phyloP scores from a whole-genome alignment of 257 asterid species.

The Misopates orontium region DNA sequence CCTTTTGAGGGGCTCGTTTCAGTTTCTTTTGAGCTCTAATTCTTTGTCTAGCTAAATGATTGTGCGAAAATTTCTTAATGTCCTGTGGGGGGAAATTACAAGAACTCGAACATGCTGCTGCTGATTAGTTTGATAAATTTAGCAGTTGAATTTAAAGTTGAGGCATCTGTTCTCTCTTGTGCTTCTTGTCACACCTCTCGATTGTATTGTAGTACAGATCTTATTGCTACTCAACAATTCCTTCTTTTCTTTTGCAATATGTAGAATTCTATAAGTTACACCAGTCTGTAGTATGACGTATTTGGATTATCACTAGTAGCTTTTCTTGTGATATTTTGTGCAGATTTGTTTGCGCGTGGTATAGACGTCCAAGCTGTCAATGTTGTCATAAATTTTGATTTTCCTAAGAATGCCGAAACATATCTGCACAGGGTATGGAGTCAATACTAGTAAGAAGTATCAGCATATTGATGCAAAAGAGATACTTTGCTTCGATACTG shows the following conservation, averaged over 20 bases:
- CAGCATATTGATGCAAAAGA: neutral
- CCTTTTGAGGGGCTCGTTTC: too few species aligned
- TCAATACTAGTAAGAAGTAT: neutral
- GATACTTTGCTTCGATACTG: neutral
- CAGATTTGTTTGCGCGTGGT: slow-evolving; percentile 57
- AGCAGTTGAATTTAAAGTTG: too few species aligned
- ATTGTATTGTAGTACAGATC: too few species aligned
- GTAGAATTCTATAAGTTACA: too few species aligned
- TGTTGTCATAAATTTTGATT: slow-evolving; percentile 54
- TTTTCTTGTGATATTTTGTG: neutral
- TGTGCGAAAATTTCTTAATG: neutral
- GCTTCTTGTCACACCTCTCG: too few species aligned
- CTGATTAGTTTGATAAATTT: too few species aligned
- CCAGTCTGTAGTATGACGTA: too few species aligned
- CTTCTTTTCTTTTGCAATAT: too few species aligned
- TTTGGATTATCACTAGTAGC: neutral
- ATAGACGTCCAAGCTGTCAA: slow-evolving; percentile 60
- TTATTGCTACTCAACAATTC: too few species aligned
- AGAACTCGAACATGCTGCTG: too few species aligned
- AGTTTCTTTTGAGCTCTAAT: too few species aligned
- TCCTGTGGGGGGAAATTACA: neutral
- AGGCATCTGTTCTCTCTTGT: too few species aligned
- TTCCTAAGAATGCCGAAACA: slow-evolving; percentile 56
- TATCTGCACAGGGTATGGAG: slow-evolving; percentile 52
- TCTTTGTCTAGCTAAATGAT: neutral